Evolutionary conservation across 2,329 filamentous ascomycete genomes (phyloP), one percentile per base, ranked within the genome.

Genomic region (Thielaviopsis musarum): DNA sequence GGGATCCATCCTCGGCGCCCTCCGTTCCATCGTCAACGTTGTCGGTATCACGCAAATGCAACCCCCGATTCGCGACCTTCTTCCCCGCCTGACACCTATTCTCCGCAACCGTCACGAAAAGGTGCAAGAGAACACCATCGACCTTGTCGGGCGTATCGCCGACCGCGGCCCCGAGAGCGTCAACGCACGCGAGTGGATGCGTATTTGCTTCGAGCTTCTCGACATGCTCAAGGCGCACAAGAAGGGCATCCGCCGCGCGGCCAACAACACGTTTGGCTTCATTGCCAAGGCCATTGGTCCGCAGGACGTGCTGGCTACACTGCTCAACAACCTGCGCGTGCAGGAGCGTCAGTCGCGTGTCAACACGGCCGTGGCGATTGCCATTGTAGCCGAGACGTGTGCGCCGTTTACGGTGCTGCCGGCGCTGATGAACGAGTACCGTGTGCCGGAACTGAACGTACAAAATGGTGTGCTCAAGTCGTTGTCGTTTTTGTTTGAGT

Each of bases 211-310:
- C 72, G 93, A 98, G 75, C 77, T 98, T 58, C 82, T 98, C 30
- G 93, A 98, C 73, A 98, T 98, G 93, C 81, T 98, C 67, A 98
- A 98, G 74, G 93, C 93, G 6, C 93, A 98, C 77, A 98, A 98
- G 75, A 98, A 98, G 79, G 94, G 93, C 64, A 98, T 98, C 66
- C 87, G 93, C 64, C 86, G 93, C 71, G 93, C 93, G 22, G 94
- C 93, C 66, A 98, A 98, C 81, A 98, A 98, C 76, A 98, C 93
- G 0, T 98, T 98, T 67, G 93, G 93, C 70, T 98, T 96, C 79
- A 98, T 98, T 67, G 93, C 93, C 69, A 98, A 98, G 74, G 93
- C 93, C 62, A 98, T 98, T 67, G 93, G 93, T 65, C 93, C 93
- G 13, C 91, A 97, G 72, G 93, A 98, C 75, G 93, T 98, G 26